Percentiles rank a stretch among this genome's conserved stretches.
phyloP scores from a whole-genome alignment of 139 green algal genomes.

The Chlorella sorokiniana region DNA sequence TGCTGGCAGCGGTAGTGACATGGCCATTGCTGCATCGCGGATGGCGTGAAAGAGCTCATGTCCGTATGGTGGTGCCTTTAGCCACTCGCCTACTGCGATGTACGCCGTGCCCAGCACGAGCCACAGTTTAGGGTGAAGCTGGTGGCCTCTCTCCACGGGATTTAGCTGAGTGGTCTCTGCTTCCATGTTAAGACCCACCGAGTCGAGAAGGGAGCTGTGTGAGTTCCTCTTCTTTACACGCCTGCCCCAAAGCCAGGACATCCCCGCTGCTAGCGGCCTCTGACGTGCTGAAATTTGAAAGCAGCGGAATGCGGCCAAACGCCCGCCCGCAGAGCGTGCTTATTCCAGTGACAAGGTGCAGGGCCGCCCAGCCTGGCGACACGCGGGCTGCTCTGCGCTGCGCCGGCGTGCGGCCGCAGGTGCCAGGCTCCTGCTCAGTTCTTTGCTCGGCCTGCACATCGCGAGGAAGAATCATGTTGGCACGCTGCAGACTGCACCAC shows the following conservation, averaged over 20 bases:
- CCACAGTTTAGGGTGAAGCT: slow-evolving; percentile 25
- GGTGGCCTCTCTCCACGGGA: background rate
- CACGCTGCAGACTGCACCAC: background rate
- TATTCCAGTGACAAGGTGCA: too few relatives aligned
- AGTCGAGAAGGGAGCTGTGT: background rate
- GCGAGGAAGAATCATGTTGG: background rate
- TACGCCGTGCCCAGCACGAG: slow-evolving; percentile 3
- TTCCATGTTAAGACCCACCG: too few relatives aligned
- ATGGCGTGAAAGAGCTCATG: too few relatives aligned
- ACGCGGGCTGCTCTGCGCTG: too few relatives aligned
- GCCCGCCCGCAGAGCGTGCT: too few relatives aligned
- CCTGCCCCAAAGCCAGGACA: background rate
- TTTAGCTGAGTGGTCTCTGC: background rate
- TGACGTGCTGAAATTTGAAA: too few relatives aligned
- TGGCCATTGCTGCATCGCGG: too few relatives aligned
- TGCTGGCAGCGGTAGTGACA: background rate
- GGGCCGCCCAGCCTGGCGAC: too few relatives aligned
- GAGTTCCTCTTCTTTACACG: background rate
- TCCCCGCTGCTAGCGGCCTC: too few relatives aligned
- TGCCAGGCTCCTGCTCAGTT: background rate
- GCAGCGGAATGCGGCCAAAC: too few relatives aligned
- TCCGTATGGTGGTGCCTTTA: too few relatives aligned
- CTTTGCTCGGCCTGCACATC: background rate
- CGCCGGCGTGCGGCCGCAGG: too few relatives aligned
- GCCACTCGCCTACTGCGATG: background rate